Conservation (phyloP, 2,329 filamentous ascomycete genomes). For the Aureobasidium sp. region DNA sequence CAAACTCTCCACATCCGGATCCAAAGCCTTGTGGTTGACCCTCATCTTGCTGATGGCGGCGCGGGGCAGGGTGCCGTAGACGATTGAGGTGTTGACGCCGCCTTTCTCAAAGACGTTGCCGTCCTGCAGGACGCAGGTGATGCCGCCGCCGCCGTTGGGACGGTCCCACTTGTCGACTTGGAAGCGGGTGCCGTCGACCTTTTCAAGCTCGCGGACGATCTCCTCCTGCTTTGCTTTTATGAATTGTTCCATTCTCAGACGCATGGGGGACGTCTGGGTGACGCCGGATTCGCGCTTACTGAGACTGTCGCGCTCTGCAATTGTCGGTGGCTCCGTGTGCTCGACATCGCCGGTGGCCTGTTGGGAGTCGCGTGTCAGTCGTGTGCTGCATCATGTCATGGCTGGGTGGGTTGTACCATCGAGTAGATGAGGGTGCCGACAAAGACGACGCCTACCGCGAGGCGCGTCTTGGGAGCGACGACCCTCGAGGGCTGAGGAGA, state of each 20-base stretch:
- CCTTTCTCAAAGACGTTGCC: constrained; percentile 97
- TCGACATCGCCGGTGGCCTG: constrained; percentile 35
- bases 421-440: constrained; percentile 51
- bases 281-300: constrained; percentile 73
- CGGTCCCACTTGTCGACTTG: constrained; percentile 79
- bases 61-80: constrained; percentile 84
- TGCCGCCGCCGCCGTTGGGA: constrained; percentile 82
- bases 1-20: constrained; percentile 68
- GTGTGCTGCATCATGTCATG: too few relatives aligned
- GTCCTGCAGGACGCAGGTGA: constrained; percentile 90
- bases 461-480: constrained; percentile 36
- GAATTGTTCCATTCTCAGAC: constrained; percentile 92
- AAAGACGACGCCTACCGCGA: constrained; percentile 45
- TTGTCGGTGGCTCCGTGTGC: constrained; percentile 55
- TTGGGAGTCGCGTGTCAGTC: background rate
- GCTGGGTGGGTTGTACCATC: constrained; percentile 41
- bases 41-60: constrained; percentile 89
- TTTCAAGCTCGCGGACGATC: constrained; percentile 77
- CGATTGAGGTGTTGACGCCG: constrained; percentile 88
- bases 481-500: constrained; percentile 22
- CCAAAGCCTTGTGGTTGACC: constrained; percentile 86
- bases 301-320: constrained; percentile 78
- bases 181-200: constrained; percentile 78
- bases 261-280: constrained; percentile 79
- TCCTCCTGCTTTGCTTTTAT: constrained; percentile 87